phyloP scores from a whole-genome alignment of 768 basidiomycete genomes.

The Coprinopsis sp. region DNA sequence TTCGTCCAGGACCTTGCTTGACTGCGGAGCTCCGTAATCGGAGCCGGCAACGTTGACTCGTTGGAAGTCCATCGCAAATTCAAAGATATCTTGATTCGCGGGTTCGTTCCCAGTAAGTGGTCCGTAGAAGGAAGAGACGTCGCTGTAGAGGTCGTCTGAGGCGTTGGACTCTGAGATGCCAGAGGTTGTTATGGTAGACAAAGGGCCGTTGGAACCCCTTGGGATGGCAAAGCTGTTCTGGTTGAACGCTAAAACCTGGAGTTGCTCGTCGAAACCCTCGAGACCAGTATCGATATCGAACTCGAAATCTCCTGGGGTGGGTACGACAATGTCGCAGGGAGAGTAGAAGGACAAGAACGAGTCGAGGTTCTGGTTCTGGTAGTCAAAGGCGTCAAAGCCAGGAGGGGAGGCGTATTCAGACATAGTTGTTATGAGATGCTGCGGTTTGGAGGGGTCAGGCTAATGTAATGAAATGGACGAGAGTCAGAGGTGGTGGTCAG shows the following conservation, averaged over 20 bases:
- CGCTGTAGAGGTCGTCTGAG: slow-evolving; percentile 69
- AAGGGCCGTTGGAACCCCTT: slow-evolving; percentile 61
- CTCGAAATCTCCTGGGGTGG: slow-evolving; percentile 80
- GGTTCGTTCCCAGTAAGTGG: slow-evolving; percentile 40
- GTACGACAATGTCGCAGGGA: slow-evolving; percentile 67
- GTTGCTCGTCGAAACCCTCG: slow-evolving; percentile 61
- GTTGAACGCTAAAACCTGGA: slow-evolving; percentile 60
- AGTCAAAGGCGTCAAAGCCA: slow-evolving; percentile 31
- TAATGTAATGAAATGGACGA: slow-evolving; percentile 20
- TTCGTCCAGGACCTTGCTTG: slow-evolving; percentile 33
- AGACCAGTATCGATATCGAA: slow-evolving; percentile 72
- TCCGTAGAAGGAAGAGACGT: slow-evolving; percentile 47
- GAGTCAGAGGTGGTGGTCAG: slow-evolving; percentile 27
- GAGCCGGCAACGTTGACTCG: slow-evolving; percentile 56
- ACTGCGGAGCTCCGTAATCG: slow-evolving; percentile 47
- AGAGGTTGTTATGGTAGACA: slow-evolving; percentile 74
- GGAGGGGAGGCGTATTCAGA: slow-evolving; percentile 26
- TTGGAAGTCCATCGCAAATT: slow-evolving; percentile 72
- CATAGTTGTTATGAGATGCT: slow-evolving; percentile 26
- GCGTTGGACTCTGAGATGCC: slow-evolving; percentile 63
- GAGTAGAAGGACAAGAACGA: slow-evolving; percentile 68
- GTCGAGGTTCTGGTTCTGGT: slow-evolving; percentile 42
- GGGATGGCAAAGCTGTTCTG: slow-evolving; percentile 35
- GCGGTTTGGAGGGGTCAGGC: slow-evolving; percentile 18
- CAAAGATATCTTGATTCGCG: slow-evolving; percentile 41